phyloP scores from a whole-genome alignment of 306 rosid genomes.

The Medicago lupulina region DNA sequence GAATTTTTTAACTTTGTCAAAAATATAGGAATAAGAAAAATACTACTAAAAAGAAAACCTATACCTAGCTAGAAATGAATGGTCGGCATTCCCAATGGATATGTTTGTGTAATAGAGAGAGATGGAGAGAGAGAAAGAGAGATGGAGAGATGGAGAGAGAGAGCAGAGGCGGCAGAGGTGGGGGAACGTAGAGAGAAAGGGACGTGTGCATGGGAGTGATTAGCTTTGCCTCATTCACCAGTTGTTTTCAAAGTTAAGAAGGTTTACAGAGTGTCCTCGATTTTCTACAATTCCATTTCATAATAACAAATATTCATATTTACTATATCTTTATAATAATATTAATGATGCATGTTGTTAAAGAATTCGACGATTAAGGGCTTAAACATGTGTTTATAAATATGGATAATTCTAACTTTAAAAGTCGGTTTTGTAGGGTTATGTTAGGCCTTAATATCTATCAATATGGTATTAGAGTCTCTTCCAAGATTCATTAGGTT shows the following conservation, averaged over 20 bases:
- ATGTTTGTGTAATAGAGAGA: slow-evolving; percentile 38
- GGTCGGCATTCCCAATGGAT: slow-evolving; percentile 67
- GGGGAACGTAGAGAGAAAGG: slow-evolving; percentile 74
- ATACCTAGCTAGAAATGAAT: slow-evolving; percentile 43
- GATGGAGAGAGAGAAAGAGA: slow-evolving; percentile 21
- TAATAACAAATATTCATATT: background rate
- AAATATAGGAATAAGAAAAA: background rate
- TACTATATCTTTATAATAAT: too few relatives aligned
- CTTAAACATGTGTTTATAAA: too few relatives aligned
- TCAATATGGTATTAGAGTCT: too few relatives aligned
- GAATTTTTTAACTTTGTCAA: background rate
- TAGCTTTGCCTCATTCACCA: slow-evolving; percentile 75
- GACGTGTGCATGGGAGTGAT: slow-evolving; percentile 97
- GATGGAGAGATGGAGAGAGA: background rate
- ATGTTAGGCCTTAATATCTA: too few relatives aligned
- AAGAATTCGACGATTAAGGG: too few relatives aligned
- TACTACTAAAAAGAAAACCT: background rate
- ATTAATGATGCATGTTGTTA: too few relatives aligned
- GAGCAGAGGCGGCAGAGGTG: slow-evolving; percentile 63
- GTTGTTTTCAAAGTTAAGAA: slow-evolving; percentile 82
- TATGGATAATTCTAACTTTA: too few relatives aligned
- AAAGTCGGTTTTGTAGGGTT: too few relatives aligned
- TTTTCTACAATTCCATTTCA: slow-evolving; percentile 77
- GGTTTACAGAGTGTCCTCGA: slow-evolving; percentile 57
- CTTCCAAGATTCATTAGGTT: too few relatives aligned